phyloP scores from a whole-genome alignment of 139 green algal species.

The Bryopsis sp. region DNA sequence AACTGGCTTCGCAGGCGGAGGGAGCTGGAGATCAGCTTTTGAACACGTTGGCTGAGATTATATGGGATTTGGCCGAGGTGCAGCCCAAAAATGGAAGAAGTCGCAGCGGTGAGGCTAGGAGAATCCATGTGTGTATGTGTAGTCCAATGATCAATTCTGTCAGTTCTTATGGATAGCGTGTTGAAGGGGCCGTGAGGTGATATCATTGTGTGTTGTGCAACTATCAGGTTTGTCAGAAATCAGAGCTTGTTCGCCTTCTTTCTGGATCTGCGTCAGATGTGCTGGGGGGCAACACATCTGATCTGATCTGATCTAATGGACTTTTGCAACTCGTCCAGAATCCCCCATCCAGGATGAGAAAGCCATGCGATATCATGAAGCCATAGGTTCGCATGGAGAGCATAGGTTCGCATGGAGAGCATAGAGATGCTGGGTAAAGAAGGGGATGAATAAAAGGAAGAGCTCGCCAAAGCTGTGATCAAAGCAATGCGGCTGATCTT shows the following conservation, averaged over 20 bases:
- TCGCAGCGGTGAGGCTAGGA: no score
- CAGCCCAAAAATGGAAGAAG: constrained; percentile 8
- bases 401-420: background rate
- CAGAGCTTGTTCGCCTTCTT: no score
- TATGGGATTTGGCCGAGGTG: constrained; percentile 19
- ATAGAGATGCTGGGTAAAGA: background rate
- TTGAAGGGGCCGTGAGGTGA: no score
- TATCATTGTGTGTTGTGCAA: no score
- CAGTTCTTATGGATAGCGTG: no score
- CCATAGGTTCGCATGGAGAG: no score
- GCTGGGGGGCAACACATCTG: background rate
- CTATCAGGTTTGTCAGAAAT: background rate
- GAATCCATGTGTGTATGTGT: no score
- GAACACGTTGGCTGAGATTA: constrained; percentile 23
- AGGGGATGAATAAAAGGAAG: background rate
- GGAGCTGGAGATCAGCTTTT: constrained; percentile 6
- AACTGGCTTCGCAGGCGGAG: constrained; percentile 12
- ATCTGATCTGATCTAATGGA: background rate
- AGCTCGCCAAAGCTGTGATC: constrained; percentile 25
- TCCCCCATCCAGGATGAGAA: background rate
- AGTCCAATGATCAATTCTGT: no score
- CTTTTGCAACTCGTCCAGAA: background rate
- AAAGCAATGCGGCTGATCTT: constrained; percentile 48
- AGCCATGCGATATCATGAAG: no score
- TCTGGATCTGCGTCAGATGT: no score